Evolutionary conservation across 345 rosid species (phyloP).

Genomic region (Viola odorata): DNA sequence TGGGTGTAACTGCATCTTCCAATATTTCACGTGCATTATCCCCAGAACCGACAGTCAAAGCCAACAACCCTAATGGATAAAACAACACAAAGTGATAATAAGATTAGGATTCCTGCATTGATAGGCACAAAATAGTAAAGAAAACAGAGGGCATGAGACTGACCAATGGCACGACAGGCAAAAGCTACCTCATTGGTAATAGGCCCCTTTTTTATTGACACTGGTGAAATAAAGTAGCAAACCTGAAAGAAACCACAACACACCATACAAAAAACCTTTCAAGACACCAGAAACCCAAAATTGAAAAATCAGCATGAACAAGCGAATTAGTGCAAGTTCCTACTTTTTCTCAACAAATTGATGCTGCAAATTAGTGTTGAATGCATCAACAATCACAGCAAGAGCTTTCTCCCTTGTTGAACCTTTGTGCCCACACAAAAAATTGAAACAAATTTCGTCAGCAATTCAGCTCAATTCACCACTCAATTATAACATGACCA

Average conservation of each 20-base stretch:
- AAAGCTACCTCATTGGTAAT: slow-evolving; percentile 62
- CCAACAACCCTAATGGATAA: slow-evolving; percentile 60
- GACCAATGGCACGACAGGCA: slow-evolving; percentile 72
- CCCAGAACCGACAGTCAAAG: slow-evolving; percentile 69
- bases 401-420: slow-evolving; percentile 84
- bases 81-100: not conserved
- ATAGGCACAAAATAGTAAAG: too few relatives aligned
- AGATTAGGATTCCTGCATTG: not conserved
- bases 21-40: slow-evolving; percentile 56
- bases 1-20: slow-evolving; percentile 53
- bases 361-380: slow-evolving; percentile 58
- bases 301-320: not conserved
- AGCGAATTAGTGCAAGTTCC: slow-evolving; percentile 7
- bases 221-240: slow-evolving; percentile 77
- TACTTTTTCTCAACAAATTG: slow-evolving; percentile 78
- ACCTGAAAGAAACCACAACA: slow-evolving; percentile 33
- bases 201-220: slow-evolving; percentile 61
- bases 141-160: slow-evolving; percentile 13
- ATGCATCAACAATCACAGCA: slow-evolving; percentile 58
- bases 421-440: slow-evolving; percentile 43
- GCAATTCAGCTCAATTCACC: not conserved
- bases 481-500: not conserved
- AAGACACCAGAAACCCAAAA: not conserved
- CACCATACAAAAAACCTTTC: not conserved
- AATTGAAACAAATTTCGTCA: slow-evolving; percentile 1